Evolutionary conservation across 1,139 yeast genomes (phyloP).

Genomic region (Hyphopichia khmerensis): DNA sequence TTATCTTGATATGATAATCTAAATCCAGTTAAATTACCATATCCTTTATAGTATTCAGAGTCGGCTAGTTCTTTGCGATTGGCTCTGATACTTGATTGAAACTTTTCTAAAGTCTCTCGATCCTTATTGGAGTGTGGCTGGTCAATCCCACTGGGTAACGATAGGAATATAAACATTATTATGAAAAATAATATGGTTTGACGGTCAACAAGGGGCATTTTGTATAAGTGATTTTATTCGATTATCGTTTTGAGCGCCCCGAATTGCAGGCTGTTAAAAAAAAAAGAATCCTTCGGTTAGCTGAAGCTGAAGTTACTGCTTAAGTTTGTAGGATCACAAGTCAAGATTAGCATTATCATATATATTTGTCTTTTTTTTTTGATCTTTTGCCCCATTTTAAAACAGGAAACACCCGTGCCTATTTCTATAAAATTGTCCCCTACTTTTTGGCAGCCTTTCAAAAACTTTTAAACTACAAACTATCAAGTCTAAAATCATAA

Average conservation of each 20-base stretch:
- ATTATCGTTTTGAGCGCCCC: too few relatives aligned
- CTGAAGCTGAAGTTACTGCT: too few relatives aligned
- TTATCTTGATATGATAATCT: conserved; percentile 60
- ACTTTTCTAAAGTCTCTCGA: conserved; percentile 24
- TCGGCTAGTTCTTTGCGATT: conserved; percentile 33
- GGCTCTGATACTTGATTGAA: conserved; percentile 30
- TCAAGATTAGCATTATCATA: too few relatives aligned
- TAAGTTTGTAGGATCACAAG: too few relatives aligned
- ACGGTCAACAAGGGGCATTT: conserved; percentile 31
- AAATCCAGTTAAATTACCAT: conserved; percentile 75
- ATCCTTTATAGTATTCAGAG: conserved; percentile 51
- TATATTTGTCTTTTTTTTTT: too few relatives aligned
- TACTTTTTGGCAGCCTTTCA: too few relatives aligned
- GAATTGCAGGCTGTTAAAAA: too few relatives aligned
- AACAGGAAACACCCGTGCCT: too few relatives aligned
- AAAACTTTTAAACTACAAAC: not conserved
- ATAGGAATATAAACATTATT: conserved; percentile 35
- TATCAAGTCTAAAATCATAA: not conserved
- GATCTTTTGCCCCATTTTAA: not conserved
- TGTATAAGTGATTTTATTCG: not conserved
- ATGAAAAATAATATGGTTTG: conserved; percentile 38
- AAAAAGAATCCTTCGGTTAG: too few relatives aligned
- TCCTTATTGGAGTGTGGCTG: conserved; percentile 30
- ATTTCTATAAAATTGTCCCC: too few relatives aligned
- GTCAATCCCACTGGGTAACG: conserved; percentile 30